Evolutionary conservation across 2,329 filamentous ascomycete genomes (phyloP), one percentile per base, ranked within the genome.

Genomic region (Talaromyces atroroseus): DNA sequence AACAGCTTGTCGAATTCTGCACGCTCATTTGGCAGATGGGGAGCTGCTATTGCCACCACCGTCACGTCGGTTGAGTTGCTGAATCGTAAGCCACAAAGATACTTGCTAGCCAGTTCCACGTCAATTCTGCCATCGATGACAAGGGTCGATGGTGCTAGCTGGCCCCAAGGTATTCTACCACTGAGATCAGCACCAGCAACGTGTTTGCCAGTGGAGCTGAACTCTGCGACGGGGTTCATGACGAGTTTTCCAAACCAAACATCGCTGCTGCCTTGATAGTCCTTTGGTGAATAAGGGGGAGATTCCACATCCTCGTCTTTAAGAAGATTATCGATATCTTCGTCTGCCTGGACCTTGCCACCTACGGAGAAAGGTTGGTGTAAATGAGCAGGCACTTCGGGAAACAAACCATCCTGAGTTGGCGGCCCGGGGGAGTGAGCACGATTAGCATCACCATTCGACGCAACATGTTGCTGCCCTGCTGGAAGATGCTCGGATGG

Each of bases 311-410:
- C 88, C 59, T 96, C 85, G 58, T 89, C 90, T 65, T 92, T 83
- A 7, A 97, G 82, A 63, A 99, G 78, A 42, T 90, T 84, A 69
- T 99, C 94, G 20, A 99, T 89, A 59, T 97, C 94, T 2, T 89
- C 83, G 70, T 99, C 92, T 14, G 88, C 84, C 67, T 76, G 64
- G 61, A 77, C 71, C 65, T 81, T 71, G 57, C 72, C 69, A 21
- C 49, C 57, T 51, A 81, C 77, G 61, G 79, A 65, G 18, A 71
- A 58, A 49, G 68, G 70, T 51, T 74, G 71, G 38, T 69, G 69
- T 36, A 73, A 68, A 46, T 73, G 68, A 26, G 66, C 64, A 24
- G 73, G 65, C 16, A 71, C 65, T 59, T 69, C 75, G 54, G 72
- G 78, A 70, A 75, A 76, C 58, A 68, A 74, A 64, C 68, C 71